Evolutionary conservation across 495 filamentous ascomycete genomes (phyloP), one percentile per base, ranked within the genome.

Genomic region (Haplographium delicatum): DNA sequence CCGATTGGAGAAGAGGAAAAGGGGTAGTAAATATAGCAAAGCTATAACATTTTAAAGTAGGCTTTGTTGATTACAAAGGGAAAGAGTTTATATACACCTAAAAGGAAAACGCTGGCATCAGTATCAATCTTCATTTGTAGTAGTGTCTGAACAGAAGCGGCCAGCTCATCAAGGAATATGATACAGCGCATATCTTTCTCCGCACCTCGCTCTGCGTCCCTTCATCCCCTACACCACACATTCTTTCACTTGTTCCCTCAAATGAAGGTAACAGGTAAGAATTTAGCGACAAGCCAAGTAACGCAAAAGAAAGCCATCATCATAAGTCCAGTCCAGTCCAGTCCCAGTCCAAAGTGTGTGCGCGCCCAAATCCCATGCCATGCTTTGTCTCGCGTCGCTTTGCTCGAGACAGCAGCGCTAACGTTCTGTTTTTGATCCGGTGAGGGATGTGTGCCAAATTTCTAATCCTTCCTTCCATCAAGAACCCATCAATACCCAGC

Each of bases 361-460:
- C n/a, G 8, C 35, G 15, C 33, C 18, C 33, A 35, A 39, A 8
- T 39, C 22, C 35, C 4, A 4, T 20, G 5, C 35, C 28, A 31
- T 13, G 28, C 28, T n/a, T n/a, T n/a, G n/a, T n/a, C n/a, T n/a
- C n/a, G n/a, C n/a, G n/a, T n/a, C n/a, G n/a, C n/a, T n/a, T n/a
- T n/a, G n/a, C n/a, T n/a, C n/a, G n/a, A 31, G 28, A 6, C 13
- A 39, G 35, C 35, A 19, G 35, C 22, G 22, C 35, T 39, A 19
- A 7, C 35, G 11, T 49, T 38, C 44, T 54, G 43, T 54, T 54
- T 54, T 54, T 54, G 33, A 54, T 54, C 52, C 52, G 44, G 44
- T 54, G 52, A 54, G 20, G 52, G 52, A 53, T 31, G 35, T 46
- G 50, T 45, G 25, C 41, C 33, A 38, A 20, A 31, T 42, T 54